Conservation (phyloP, 176 grass and related monocot genomes). For the Triticum aestivum region DNA sequence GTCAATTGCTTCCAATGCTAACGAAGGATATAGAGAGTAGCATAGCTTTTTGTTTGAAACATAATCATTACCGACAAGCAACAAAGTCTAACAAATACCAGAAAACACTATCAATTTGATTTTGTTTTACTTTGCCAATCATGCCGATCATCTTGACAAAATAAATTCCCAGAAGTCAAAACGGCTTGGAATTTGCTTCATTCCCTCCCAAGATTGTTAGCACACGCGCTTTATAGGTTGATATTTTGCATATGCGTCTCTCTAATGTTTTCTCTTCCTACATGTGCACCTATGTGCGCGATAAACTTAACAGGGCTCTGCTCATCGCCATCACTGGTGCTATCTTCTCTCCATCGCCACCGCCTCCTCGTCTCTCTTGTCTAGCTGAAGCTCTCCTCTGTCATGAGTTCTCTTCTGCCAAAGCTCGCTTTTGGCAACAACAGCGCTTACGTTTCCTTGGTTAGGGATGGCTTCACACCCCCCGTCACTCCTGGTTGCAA, state of each 20-base stretch:
- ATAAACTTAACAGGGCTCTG: neutral
- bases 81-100: neutral
- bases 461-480: neutral
- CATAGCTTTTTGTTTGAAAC: neutral
- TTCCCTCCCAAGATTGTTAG: slow-evolving; percentile 12
- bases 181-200: neutral
- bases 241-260: neutral
- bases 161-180: neutral
- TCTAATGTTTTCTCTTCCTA: neutral
- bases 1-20: neutral
- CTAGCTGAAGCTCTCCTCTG: too few relatives aligned
- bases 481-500: neutral
- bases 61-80: neutral
- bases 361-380: neutral
- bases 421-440: neutral
- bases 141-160: neutral
- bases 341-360: neutral
- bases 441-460: neutral
- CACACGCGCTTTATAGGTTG: neutral
- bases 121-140: too few relatives aligned
- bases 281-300: neutral
- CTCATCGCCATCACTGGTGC: neutral
- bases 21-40: neutral
- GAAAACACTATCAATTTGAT: neutral
- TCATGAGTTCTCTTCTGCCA: too few relatives aligned